Evolutionary conservation across 441 rosid species (phyloP).

Genomic region (Adansonia gregorii): DNA sequence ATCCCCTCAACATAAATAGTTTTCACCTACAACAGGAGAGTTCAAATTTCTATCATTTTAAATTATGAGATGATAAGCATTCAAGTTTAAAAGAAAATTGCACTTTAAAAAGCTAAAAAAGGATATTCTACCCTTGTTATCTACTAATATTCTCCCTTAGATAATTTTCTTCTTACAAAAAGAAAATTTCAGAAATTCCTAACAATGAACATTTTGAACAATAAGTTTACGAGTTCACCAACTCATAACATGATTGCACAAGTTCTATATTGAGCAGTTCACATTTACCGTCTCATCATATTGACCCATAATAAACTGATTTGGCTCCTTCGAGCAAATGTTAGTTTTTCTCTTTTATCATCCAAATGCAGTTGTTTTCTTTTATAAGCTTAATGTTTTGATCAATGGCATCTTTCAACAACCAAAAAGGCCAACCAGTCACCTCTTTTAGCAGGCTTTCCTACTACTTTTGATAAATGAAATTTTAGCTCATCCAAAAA

Average conservation of each 20-base stretch:
- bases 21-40: constrained; percentile 28
- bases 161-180: background rate
- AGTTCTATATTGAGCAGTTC: background rate
- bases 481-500: background rate
- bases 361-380: background rate
- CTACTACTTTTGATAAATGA: background rate
- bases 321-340: background rate
- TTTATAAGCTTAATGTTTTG: constrained; percentile 4
- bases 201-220: background rate
- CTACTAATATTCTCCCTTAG: constrained; percentile 10
- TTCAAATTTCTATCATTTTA: background rate
- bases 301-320: background rate
- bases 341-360: background rate
- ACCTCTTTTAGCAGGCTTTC: constrained; percentile 20
- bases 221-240: constrained; percentile 11
- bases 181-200: background rate
- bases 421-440: background rate
- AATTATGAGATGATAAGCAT: background rate
- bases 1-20: constrained; percentile 27
- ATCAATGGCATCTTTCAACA: constrained; percentile 6
- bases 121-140: constrained; percentile 5
- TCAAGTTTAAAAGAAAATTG: background rate
- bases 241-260: background rate
- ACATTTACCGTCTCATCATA: constrained; percentile 2
- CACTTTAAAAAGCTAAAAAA: background rate